Base-by-base conservation (phyloP, 1,284 basidiomycete genomes). In the Peniophora sp. region DNA sequence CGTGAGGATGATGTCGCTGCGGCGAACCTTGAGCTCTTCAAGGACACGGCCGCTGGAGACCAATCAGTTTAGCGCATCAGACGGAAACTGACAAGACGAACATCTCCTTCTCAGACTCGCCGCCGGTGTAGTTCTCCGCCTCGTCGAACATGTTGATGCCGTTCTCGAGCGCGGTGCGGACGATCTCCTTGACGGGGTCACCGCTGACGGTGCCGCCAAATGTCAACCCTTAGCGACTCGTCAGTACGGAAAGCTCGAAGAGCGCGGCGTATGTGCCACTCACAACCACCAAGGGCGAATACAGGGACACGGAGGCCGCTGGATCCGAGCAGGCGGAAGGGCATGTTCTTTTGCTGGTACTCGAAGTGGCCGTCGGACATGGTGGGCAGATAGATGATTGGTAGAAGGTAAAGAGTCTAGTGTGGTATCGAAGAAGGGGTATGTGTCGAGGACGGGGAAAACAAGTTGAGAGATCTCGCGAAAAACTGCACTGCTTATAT, bases 271-370 rank as follows among this genome's bases (percentile, higher is more conserved):
- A n/a, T n/a, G 19, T 14, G 41, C 69, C 79, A 63, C 52, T n/a
- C 56, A 90, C 89, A 92, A 66, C 86, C 85, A 54, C 89, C 89
- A 44, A 90, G 74, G 20, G 84, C 86, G 68, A 92, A 88, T 17
- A 91, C 61, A 3, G 89, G 86, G 0, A 92, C 88, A 6, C 87
- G 76, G 52, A 92, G 68, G 46, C 89, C 89, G 53, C 79, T 82
- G 39, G 78, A 69, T 19, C 89, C 89, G 45, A 92, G 75, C 52
- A 83, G 79, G 59, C 88, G 78, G 73, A 86, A 91, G 3, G 74
- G 76, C 84, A 88, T 87, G 55, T 72, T 70, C 69, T 85, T 85
- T 50, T 78, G 66, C 51, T 85, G 73, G 58, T 74, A 85, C 49
- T 70, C 59, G 36, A 62, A 25, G 14, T 16, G n/a, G 23, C 19